Evolutionary conservation across 495 filamentous ascomycete genomes (phyloP), one percentile per base, ranked within the genome.

Genomic region (Xylaria telfairii): DNA sequence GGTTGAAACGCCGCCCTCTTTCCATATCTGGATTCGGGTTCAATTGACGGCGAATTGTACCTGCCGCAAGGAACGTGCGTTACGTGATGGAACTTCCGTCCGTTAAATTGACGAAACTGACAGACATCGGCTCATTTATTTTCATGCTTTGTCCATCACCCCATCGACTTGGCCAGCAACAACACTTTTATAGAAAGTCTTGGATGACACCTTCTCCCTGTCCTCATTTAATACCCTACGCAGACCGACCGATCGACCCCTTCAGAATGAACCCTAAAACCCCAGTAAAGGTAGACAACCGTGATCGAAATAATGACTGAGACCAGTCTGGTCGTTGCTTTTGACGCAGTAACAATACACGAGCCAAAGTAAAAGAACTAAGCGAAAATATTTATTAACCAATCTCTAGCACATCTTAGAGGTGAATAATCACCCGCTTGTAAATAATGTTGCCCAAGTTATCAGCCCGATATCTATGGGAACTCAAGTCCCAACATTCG

Each of bases 1-100:
- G 61, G 44, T 46, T 67, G 34, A 30, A 57, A 67, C 51, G 15
- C 49, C 32, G 65, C 65, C 49, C 26, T 26, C 47, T 51, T 54
- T 66, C 64, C 30, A 2, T 9, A 28, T 54, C 65, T 53, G n/a
- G 34, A 0, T 21, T 44, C 19, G 49, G 49, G 37, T 28, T 54
- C 24, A 24, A 24, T 44, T 19, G 15, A 65, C 42, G 28, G 51
- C 42, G 26, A 66, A 41, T 42, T 12, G 10, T 54, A 41, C 28
- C 0, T 54, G 19, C 44, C 24, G 6, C 9, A 39, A n/a, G 34
- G 47, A 34, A 41, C n/a, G n/a, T 21, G 46, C 46, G 4, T 24
- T 4, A n/a, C n/a, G n/a, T 10, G n/a, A 13, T 24, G n/a, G n/a
- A 49, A 53, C 19, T 53, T 53, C 24, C 12, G 24, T 4, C 34